phyloP scores from a whole-genome alignment of 73 alveolate species.

The Diophrys appendiculata region DNA sequence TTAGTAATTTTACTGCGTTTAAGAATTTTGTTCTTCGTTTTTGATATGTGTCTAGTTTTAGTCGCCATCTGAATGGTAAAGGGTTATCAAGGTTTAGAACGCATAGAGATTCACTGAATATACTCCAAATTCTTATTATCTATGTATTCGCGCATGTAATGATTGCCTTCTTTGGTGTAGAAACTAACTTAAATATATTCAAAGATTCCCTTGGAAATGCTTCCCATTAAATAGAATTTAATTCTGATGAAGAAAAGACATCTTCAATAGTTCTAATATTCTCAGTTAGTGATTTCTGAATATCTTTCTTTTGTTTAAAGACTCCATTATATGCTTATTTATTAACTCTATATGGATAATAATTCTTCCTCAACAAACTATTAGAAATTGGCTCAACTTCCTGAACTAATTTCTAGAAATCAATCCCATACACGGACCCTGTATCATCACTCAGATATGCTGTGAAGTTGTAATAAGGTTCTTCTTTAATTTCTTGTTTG shows the following conservation, averaged over 20 bases:
- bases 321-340: constrained; percentile 11
- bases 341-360: constrained; percentile 14
- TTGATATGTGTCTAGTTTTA: constrained; percentile 2
- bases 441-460: constrained; percentile 7
- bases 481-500: too few species aligned
- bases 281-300: constrained; percentile 5
- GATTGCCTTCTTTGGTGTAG: constrained; percentile 15
- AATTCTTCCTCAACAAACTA: constrained; percentile 14
- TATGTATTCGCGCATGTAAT: constrained; percentile 1
- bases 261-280: too few species aligned
- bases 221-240: background rate
- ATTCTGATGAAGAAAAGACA: too few species aligned
- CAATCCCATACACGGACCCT: constrained; percentile 6
- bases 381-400: background rate
- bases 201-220: constrained; percentile 1
- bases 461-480: too few species aligned
- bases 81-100: constrained; percentile 26
- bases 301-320: constrained; percentile 1
- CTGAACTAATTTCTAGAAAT: background rate
- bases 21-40: constrained; percentile 2
- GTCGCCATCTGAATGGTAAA: constrained; percentile 22
- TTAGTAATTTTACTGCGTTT: constrained; percentile 1
- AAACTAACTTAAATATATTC: constrained; percentile 5
- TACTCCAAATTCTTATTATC: constrained; percentile 15
- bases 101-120: constrained; percentile 24